phyloP scores from a whole-genome alignment of 306 rosid genomes.

The Cicer pinnatifidum region DNA sequence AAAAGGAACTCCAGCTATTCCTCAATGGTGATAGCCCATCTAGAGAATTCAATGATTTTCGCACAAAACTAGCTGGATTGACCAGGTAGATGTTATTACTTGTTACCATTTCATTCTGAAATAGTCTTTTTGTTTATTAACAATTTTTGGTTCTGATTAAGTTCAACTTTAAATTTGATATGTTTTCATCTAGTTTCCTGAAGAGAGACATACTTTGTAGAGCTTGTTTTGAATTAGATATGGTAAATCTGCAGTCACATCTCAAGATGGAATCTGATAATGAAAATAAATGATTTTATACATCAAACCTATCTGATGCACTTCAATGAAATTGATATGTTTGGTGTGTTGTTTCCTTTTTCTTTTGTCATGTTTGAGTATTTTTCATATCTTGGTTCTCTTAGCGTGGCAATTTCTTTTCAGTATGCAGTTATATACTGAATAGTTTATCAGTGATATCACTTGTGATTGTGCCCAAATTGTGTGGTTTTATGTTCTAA shows the following conservation, averaged over 20 bases:
- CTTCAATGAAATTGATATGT: not conserved
- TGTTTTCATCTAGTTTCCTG: not conserved
- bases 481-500: constrained; percentile 26
- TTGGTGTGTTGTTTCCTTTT: not conserved
- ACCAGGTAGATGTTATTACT: constrained; percentile 54
- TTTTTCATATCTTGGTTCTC: not conserved
- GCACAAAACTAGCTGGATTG: constrained; percentile 77
- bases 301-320: not conserved
- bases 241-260: constrained; percentile 19
- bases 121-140: not conserved
- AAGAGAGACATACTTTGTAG: not conserved
- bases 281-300: not conserved
- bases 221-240: constrained; percentile 9
- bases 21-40: constrained; percentile 66
- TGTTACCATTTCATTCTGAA: constrained; percentile 11
- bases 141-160: not conserved
- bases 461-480: not conserved
- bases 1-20: constrained; percentile 69
- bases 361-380: not conserved
- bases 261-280: constrained; percentile 6
- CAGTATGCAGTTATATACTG: constrained; percentile 12
- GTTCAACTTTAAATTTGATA: not conserved
- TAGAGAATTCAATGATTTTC: constrained; percentile 69
- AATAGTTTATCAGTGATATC: not conserved
- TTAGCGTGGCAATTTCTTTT: constrained; percentile 7